phyloP scores from a whole-genome alignment of 31 red algal species.

The Odonthalia washingtoniensis region DNA sequence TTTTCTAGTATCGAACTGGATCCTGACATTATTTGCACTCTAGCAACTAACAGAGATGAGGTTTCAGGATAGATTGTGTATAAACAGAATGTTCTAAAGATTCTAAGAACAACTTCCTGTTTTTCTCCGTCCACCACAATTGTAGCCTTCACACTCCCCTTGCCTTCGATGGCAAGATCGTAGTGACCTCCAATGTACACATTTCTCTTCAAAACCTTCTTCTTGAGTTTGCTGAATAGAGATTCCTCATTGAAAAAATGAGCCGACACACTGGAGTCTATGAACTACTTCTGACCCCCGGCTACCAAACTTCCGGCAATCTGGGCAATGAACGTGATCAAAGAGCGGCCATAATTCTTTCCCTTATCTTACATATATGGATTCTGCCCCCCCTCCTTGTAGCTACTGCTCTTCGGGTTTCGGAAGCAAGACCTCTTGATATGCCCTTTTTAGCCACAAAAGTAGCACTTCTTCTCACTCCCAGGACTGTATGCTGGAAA shows the following conservation, averaged over 20 bases:
- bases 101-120: neutral
- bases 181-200: neutral
- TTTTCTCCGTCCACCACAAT: neutral
- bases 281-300: conserved; percentile 11
- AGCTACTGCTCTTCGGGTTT: neutral
- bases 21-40: neutral
- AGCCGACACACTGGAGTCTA: conserved; percentile 21
- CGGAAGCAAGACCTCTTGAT: conserved; percentile 7
- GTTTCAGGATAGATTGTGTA: neutral
- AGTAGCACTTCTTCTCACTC: neutral
- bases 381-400: neutral
- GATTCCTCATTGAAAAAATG: conserved; percentile 25
- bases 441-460: neutral
- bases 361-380: neutral
- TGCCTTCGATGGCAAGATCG: neutral
- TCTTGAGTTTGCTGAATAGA: neutral
- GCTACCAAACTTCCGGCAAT: neutral
- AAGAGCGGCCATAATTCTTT: neutral
- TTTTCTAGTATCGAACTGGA: neutral
- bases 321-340: neutral
- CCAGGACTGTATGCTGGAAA: neutral
- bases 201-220: neutral
- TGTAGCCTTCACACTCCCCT: neutral
- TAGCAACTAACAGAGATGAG: no score
- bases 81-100: neutral